phyloP scores from a whole-genome alignment of 2,329 filamentous ascomycete species.

The Nigrograna mackinnonii region DNA sequence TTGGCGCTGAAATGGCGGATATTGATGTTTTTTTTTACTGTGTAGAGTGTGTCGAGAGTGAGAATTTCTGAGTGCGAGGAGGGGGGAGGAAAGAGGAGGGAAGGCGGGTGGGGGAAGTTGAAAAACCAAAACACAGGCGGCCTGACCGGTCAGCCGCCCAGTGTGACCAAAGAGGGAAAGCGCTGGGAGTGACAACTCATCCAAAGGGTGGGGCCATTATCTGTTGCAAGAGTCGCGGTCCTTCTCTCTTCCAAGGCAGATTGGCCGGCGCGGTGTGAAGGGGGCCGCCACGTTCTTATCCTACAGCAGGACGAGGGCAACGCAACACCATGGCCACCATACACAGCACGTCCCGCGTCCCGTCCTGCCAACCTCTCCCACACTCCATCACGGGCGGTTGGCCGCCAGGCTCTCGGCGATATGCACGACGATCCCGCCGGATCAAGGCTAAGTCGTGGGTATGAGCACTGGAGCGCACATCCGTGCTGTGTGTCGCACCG shows the following conservation, averaged over 20 bases:
- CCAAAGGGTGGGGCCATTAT: conserved; percentile 36
- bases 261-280: conserved; percentile 28
- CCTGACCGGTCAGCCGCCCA: conserved; percentile 32
- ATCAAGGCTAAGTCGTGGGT: no score
- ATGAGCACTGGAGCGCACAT: conserved; percentile 17
- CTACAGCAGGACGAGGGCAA: conserved; percentile 21
- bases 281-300: conserved; percentile 41
- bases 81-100: conserved; percentile 29
- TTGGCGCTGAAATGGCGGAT: conserved; percentile 4
- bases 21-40: conserved; percentile 16
- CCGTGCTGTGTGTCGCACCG: conserved; percentile 26
- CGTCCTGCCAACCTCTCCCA: conserved; percentile 18
- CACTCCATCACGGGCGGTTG: no score
- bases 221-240: conserved; percentile 25
- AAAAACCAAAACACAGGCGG: conserved; percentile 31
- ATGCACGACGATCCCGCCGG: conserved; percentile 19
- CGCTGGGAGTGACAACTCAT: conserved; percentile 41
- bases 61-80: conserved; percentile 19
- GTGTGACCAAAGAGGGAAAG: conserved; percentile 20
- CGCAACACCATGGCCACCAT: conserved; percentile 5
- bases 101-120: conserved; percentile 13
- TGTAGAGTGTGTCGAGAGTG: conserved; percentile 13
- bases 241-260: conserved; percentile 33
- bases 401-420: conserved; percentile 25
- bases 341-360: conserved; percentile 9